Evolutionary conservation across 306 rosid genomes (phyloP).

Genomic region (Prunus armeniaca): DNA sequence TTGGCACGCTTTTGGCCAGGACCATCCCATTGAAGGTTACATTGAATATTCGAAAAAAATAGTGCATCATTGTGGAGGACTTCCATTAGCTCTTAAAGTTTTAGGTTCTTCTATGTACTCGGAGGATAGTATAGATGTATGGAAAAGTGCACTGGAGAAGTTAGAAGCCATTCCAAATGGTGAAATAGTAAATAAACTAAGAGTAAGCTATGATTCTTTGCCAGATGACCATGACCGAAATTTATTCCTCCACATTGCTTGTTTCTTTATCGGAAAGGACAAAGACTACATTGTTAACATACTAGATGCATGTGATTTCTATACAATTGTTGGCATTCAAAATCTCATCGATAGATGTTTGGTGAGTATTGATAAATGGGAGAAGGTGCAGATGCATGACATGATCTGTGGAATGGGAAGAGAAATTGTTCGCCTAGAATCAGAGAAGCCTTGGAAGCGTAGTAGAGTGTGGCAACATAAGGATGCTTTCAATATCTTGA

Average conservation of each 20-base stretch:
- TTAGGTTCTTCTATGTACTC: not conserved
- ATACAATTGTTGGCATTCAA: not conserved
- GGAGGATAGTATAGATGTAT: not conserved
- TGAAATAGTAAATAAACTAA: not conserved
- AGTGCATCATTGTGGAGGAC: not conserved
- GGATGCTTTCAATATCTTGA: not conserved
- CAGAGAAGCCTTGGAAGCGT: not conserved
- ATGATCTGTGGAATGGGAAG: not conserved
- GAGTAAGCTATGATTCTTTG: not conserved
- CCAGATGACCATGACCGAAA: not conserved
- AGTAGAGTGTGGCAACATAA: not conserved
- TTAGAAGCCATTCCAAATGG: not conserved
- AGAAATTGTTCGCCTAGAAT: not conserved
- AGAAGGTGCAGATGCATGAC: not conserved
- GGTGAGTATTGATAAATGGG: not conserved
- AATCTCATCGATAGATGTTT: not conserved
- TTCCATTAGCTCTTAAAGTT: not conserved
- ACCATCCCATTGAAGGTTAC: not conserved
- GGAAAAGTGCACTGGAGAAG: constrained; percentile 1
- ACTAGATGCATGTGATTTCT: not conserved
- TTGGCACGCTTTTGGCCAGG: not conserved
- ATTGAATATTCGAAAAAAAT: not conserved
- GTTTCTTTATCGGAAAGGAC: not conserved
- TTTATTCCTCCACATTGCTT: not conserved
- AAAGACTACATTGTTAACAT: not conserved